phyloP scores from a whole-genome alignment of 371 early-diverging fungal genomes.

The Haplosporangium sp. region DNA sequence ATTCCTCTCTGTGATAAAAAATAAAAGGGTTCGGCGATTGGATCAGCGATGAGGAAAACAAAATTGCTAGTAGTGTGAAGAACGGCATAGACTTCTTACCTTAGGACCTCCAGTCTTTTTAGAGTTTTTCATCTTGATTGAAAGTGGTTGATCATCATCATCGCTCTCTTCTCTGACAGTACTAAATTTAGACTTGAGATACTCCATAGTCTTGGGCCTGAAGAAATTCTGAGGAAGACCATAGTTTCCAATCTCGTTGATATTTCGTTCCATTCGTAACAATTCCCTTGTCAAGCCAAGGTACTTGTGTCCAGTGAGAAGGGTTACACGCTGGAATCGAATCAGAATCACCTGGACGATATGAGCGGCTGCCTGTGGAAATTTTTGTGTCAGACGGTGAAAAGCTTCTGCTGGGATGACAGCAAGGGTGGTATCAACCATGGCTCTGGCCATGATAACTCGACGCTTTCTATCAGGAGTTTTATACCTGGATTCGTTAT shows the following conservation, averaged over 20 bases:
- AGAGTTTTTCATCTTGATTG: conserved; percentile 28
- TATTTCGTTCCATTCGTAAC: conserved; percentile 80
- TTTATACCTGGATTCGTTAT: not conserved
- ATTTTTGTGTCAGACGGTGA: conserved; percentile 86
- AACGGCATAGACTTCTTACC: conserved; percentile 14
- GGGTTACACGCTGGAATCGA: conserved; percentile 95
- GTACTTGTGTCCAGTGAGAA: conserved; percentile 91
- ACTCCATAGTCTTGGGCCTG: conserved; percentile 74
- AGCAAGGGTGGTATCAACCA: conserved; percentile 90
- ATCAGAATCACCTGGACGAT: conserved; percentile 96
- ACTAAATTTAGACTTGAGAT: conserved; percentile 71
- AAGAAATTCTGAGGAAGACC: conserved; percentile 73
- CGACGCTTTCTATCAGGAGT: conserved; percentile 65
- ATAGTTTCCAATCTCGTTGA: conserved; percentile 78
- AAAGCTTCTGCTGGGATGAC: conserved; percentile 97
- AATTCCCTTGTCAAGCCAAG: conserved; percentile 92
- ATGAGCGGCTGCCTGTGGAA: conserved; percentile 94
- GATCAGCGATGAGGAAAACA: too few species aligned
- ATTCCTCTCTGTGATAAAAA: conserved; percentile 13
- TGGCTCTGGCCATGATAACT: conserved; percentile 87
- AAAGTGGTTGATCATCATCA: conserved; percentile 48
- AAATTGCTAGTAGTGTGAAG: too few species aligned
- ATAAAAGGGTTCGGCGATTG: not conserved
- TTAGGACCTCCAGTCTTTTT: conserved; percentile 17
- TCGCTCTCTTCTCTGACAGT: conserved; percentile 61